Evolutionary conservation across 1,139 yeast species (phyloP), one percentile per base, ranked within the genome.

Genomic region (Hansenula lynferdii): DNA sequence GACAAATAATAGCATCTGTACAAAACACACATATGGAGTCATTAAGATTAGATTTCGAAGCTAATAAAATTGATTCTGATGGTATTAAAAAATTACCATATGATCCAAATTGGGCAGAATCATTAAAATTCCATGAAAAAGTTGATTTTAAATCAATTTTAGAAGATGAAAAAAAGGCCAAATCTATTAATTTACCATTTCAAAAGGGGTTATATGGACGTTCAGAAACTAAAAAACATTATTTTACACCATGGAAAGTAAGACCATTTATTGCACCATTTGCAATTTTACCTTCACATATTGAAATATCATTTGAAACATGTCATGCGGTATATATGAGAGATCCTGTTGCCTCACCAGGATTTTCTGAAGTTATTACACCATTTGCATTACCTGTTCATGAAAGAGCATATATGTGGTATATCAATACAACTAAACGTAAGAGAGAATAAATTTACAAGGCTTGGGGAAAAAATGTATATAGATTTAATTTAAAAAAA

Each of bases 321-420:
- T 90, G 97, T 60, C 96, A 90, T 62, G 97, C 97, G 10, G 83
- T 92, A 23, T 92, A 92, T 64, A 69, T 92, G 62, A 82, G 97
- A 65, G 96, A 92, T 61, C 98, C 98, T 14, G 90, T 92, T 41
- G 96, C 97, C 11, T 78, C 97, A 62, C 97, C 97, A 11, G 97
- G 96, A 36, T 90, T 85, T 57, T 85, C 97, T 23, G 98, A 92
- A 67, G 96, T 92, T 42, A 86, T 92, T 44, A 73, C 96, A 37
- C 98, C 98, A 39, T 86, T 84, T 65, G 82, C 84, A 34, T 72
- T 80, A 47, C 83, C 81, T 48, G 80, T 82, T 51, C 97, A 92
- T 57, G 95, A 90, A 65, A 80, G 96, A 62, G 96, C 97, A 30
- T 90, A 85, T 70, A 85, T 89, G 95, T 89, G 83, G 75, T 92